Base-by-base conservation (phyloP, 345 rosid genomes). In the Eucalyptus albens region DNA sequence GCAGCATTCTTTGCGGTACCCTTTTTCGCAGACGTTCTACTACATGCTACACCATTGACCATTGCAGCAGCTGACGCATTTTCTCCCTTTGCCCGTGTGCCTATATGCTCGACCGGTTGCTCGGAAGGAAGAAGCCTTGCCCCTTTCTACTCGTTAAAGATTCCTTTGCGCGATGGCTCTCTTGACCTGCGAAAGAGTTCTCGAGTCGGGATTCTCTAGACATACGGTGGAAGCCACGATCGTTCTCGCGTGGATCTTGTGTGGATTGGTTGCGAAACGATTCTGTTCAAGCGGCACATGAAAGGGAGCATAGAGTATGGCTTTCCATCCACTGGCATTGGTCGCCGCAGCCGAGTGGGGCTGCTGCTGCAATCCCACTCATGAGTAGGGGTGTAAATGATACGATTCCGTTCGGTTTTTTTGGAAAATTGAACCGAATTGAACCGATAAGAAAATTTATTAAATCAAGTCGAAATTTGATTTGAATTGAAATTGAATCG, bases 401-500 rank as follows among this genome's bases (percentile, higher is more conserved):
- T 53, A 17, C 0, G 9, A 1, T 53, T 53, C 0, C 4, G 0
- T 53, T 17, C 0, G 22, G 4, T 17, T 53, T 19, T 19, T 53
- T 19, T 19, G 10, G 4, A 51, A 51, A 17, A 17, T 0, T 17
- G 9, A 51, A 3, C 21, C 0, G 2, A 51, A 51, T 51, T 1
- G 2, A 51, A 51, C 8, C 0, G 2, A 15, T 50, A 50, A 50
- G 19, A 0, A 6, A 50, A 50, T 50, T 50, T 50, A 15, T 50
- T 50, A 3, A 50, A 50, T 0, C 7, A 15, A 50, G 0, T 2
- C 0, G 1, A 50, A 50, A 50, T 50, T 1, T 15, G 3, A 50
- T 50, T 15, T 0, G 0, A 51, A 17, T 0, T 1, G 4, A 51
- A 51, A 51, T 3, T 0, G 22, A 51, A 17, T 1, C 0, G 22